Evolutionary conservation across 2,329 filamentous ascomycete genomes (phyloP), one percentile per base, ranked within the genome.

Genomic region (Grosmannia clavigera): DNA sequence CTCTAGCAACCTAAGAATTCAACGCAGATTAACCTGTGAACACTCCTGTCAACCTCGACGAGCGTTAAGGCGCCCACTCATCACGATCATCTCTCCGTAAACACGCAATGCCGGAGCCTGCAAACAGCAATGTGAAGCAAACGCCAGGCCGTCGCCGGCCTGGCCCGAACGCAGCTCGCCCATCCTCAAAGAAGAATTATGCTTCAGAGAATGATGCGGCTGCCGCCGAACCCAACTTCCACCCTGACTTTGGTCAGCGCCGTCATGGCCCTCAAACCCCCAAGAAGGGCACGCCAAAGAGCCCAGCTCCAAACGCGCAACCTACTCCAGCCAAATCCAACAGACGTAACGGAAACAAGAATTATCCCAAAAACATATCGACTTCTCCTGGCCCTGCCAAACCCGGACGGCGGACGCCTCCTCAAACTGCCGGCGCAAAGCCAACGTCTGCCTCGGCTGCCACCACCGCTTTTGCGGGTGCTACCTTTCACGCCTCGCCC

Each of bases 401-500:
- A 22, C 68, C 70, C 22, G 74, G 71, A 33, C 74, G 74, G 27
- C 73, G 73, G 55, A 82, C 78, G 27, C 75, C 75, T 14, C 73
- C 75, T 12, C 74, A 78, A 57, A 74, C 73, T 19, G 68, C 69
- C 10, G 70, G 73, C 35, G 69, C 75, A 64, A 79, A 78, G 68
- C 72, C 78, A 54, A 3, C 55, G 3, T 57, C 51, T 7, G 71
- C 72, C 56, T 72, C 72, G 35, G 77, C 83, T 62, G 85, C 87
- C 54, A 9, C 33, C 33, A 35, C 33, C 33, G 33, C 33, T 35
- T 99, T 96, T 73, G 94, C 94, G 48, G 94, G 92, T 16, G 88
- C 92, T 40, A 95, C 91, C 5, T 99, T 97, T 71, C 92, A 96
- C 72, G 89, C 91, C 50, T 97, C 94, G 10, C 94, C 94, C 25